Evolutionary conservation across 805 yeast species (phyloP).

Genomic region (Candida awuae): DNA sequence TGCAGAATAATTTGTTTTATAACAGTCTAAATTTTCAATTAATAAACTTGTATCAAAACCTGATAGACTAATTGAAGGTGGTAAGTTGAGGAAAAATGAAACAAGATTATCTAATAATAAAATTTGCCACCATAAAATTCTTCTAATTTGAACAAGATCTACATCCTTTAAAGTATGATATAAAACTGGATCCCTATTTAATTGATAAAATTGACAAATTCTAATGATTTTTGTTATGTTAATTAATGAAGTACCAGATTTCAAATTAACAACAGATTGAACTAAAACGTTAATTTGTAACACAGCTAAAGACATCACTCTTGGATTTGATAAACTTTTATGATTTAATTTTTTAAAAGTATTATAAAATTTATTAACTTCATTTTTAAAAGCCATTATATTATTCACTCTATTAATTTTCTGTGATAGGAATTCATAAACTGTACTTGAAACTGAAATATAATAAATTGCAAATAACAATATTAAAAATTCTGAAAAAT

Average conservation of each 20-base stretch:
- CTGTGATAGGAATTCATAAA: slow-evolving; percentile 12
- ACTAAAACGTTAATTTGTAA: slow-evolving; percentile 19
- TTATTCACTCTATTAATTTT: slow-evolving; percentile 8
- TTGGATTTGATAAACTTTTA: slow-evolving; percentile 18
- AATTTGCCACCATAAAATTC: slow-evolving; percentile 63
- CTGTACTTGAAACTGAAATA: slow-evolving; percentile 13
- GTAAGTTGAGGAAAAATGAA: slow-evolving; percentile 19
- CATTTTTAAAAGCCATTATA: slow-evolving; percentile 13
- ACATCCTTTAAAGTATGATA: slow-evolving; percentile 42
- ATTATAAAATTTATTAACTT: slow-evolving; percentile 17
- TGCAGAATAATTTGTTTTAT: slow-evolving; percentile 11
- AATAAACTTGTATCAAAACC: slow-evolving; percentile 24
- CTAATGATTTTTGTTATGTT: slow-evolving; percentile 18
- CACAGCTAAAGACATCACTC: slow-evolving; percentile 18
- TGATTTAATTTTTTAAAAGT: slow-evolving; percentile 14
- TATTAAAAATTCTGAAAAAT: slow-evolving; percentile 18
- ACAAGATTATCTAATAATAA: slow-evolving; percentile 46
- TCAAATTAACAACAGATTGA: slow-evolving; percentile 20
- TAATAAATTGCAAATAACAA: slow-evolving; percentile 18
- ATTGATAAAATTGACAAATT: slow-evolving; percentile 27
- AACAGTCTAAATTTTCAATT: slow-evolving; percentile 13
- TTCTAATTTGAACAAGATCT: slow-evolving; percentile 42
- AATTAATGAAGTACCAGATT: slow-evolving; percentile 21
- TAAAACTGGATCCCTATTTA: slow-evolving; percentile 54
- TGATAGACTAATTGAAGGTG: slow-evolving; percentile 18